These are phyloP conservation scores for Tilletiaria anomala DNA, from an alignment of 1,284 basidiomycete genomes.

Conservation along the genomic window DNA sequence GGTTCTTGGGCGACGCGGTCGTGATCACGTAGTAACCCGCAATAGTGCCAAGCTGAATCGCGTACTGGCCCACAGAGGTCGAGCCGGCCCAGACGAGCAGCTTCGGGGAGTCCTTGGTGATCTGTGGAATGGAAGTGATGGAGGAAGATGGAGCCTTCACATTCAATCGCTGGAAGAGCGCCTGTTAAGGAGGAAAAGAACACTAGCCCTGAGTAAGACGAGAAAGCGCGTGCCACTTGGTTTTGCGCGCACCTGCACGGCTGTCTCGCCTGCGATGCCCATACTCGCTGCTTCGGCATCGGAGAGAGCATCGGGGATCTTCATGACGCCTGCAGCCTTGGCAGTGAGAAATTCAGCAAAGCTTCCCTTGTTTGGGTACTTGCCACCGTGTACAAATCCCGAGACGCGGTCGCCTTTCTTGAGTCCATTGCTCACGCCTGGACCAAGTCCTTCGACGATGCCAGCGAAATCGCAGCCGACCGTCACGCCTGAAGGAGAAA, in stretches of 20 bases:
- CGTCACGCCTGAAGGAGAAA: conserved; percentile 39
- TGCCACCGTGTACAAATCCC: conserved; percentile 44
- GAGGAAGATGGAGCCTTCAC: conserved; percentile 10
- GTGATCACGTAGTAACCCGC: conserved; percentile 45
- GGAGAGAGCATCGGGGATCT: conserved; percentile 19
- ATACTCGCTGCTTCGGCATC: conserved; percentile 14
- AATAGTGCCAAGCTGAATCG: conserved; percentile 37
- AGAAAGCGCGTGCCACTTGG: background rate
- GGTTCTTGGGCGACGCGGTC: conserved; percentile 41
- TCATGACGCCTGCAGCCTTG: conserved; percentile 14
- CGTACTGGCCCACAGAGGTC: conserved; percentile 46
- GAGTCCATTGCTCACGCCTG: conserved; percentile 33
- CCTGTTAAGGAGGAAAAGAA: conserved; percentile 22
- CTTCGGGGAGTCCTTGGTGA: conserved; percentile 10
- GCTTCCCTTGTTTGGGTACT: conserved; percentile 33
- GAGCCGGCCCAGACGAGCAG: conserved; percentile 48
- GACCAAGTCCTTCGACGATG: conserved; percentile 43
- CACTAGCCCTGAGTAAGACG: conserved; percentile 41
- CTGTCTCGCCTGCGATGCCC: conserved; percentile 29
- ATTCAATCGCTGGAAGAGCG: conserved; percentile 19
- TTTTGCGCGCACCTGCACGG: conserved; percentile 18
- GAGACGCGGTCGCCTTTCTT: conserved; percentile 50
- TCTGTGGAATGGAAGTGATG: conserved; percentile 8
- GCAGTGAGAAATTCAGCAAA: conserved; percentile 39
- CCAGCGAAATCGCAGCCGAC: conserved; percentile 52